Conservation (phyloP, 441 rosid species). For the Populus tomentosa region DNA sequence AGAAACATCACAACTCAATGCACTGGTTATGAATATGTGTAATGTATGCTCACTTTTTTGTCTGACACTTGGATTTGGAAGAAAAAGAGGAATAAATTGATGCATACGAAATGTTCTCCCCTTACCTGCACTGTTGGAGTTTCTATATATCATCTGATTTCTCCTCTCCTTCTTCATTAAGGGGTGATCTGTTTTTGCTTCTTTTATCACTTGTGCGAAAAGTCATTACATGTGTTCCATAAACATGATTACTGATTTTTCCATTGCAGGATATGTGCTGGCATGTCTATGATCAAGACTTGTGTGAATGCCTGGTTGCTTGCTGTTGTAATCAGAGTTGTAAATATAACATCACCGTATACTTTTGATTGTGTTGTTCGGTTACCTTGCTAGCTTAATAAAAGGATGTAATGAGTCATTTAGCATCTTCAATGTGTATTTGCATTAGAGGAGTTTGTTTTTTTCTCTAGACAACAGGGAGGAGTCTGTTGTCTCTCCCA, state of each 20-base stretch:
- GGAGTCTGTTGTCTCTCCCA: no score
- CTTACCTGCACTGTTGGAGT: background rate
- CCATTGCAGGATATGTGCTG: background rate
- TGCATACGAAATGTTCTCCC: background rate
- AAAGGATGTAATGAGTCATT: background rate
- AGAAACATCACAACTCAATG: slow-evolving; percentile 41
- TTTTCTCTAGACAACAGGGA: background rate
- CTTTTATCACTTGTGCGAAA: background rate
- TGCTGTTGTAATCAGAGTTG: background rate
- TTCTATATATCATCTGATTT: background rate
- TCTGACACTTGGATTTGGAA: background rate
- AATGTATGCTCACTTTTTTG: background rate
- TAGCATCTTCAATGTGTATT: background rate
- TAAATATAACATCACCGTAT: background rate
- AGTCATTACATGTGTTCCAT: background rate
- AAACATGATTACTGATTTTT: background rate
- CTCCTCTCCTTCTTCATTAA: background rate
- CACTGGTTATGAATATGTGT: slow-evolving; percentile 56
- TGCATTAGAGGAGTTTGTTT: no score
- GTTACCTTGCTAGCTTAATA: background rate
- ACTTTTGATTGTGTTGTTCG: background rate
- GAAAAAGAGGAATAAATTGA: background rate
- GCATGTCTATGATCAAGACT: background rate
- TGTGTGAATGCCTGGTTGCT: background rate
- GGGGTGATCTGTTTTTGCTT: background rate